A percentile compares a stretch with the other conserved stretches of the same genome.
phyloP scores from a whole-genome alignment of 2,329 filamentous ascomycete species.

The Botryotinia globosa region DNA sequence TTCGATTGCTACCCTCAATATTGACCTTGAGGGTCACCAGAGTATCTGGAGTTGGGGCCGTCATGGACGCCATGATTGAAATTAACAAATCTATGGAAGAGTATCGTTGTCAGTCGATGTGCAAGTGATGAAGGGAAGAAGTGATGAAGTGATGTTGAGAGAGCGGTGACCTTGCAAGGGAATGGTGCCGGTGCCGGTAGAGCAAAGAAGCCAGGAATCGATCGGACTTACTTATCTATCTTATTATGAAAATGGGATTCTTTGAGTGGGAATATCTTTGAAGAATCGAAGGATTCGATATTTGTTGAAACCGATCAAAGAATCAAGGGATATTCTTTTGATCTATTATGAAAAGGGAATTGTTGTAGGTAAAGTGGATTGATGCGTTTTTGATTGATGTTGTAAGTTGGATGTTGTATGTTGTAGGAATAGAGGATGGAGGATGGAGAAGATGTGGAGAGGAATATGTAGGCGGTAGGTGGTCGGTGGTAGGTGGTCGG shows the following conservation, averaged over 20 bases:
- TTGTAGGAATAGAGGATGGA: not conserved
- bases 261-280: not conserved
- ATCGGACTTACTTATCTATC: not conserved
- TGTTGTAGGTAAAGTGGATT: not conserved
- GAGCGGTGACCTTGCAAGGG: constrained; percentile 4
- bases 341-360: not conserved
- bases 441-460: not conserved
- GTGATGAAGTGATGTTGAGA: not conserved
- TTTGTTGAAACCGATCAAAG: constrained; percentile 1
- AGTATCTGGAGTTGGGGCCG: constrained; percentile 55
- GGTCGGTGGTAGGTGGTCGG: no score
- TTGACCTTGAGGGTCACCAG: constrained; percentile 83
- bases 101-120: not conserved
- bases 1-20: constrained; percentile 70
- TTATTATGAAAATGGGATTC: not conserved
- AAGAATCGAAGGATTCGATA: constrained; percentile 6
- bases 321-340: not conserved
- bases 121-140: not conserved
- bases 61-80: constrained; percentile 36
- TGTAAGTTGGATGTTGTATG: not conserved
- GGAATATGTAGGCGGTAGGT: not conserved
- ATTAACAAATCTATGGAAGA: not conserved
- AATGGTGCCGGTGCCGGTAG: not conserved
- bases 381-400: not conserved
- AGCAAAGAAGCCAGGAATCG: not conserved